Evolutionary conservation across 768 basidiomycete genomes (phyloP).

Genomic region (Coprinopsis sp.): DNA sequence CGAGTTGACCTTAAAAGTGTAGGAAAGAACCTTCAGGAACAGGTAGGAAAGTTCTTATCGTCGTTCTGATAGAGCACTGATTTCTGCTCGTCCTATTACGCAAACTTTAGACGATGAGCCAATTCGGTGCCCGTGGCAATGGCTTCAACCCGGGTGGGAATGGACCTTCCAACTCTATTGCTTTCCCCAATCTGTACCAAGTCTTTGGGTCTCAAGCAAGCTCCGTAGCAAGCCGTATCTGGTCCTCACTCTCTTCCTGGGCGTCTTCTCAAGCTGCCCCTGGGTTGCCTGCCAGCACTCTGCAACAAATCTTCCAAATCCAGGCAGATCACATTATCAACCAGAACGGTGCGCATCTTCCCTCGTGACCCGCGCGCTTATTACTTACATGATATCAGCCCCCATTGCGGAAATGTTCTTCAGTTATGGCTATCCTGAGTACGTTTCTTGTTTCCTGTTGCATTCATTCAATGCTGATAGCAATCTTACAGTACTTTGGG

Average conservation of each 20-base stretch:
- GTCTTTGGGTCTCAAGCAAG: slow-evolving; percentile 34
- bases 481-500: slow-evolving; percentile 34
- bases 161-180: slow-evolving; percentile 47
- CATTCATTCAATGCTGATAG: not conserved
- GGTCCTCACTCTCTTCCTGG: slow-evolving; percentile 34
- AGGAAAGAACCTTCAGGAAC: slow-evolving; percentile 56
- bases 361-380: not conserved
- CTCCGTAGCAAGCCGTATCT: slow-evolving; percentile 32
- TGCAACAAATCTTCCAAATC: slow-evolving; percentile 38
- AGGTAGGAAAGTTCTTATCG: slow-evolving; percentile 24
- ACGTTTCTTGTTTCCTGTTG: slow-evolving; percentile 12
- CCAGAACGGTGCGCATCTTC: slow-evolving; percentile 31
- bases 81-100: not conserved
- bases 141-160: slow-evolving; percentile 36
- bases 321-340: slow-evolving; percentile 47
- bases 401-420: slow-evolving; percentile 47
- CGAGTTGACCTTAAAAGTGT: slow-evolving; percentile 45
- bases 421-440: slow-evolving; percentile 43
- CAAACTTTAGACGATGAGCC: slow-evolving; percentile 33
- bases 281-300: slow-evolving; percentile 35
- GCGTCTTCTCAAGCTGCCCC: slow-evolving; percentile 38
- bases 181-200: slow-evolving; percentile 47
- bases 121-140: slow-evolving; percentile 36
- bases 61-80: not conserved
- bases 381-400: slow-evolving; percentile 21